These are phyloP conservation scores for Fusarium sp. DNA, from an alignment of 2,329 filamentous ascomycete species.

Conservation along the genomic window DNA sequence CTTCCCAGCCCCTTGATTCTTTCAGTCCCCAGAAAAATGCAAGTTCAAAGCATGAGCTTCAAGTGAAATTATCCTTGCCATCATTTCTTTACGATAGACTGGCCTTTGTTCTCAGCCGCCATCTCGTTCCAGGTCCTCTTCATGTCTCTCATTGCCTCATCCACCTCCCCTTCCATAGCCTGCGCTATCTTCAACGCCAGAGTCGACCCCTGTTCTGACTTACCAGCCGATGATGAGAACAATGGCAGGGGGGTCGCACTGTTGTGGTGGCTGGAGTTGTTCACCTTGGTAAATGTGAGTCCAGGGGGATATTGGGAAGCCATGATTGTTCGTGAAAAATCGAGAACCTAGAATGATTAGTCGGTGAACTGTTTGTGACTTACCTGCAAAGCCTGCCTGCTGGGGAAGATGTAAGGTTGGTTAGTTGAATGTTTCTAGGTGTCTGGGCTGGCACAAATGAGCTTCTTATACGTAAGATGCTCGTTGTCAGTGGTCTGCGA, in stretches of 20 bases:
- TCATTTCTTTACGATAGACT: background rate
- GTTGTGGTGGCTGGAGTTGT: background rate
- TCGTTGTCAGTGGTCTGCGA: background rate
- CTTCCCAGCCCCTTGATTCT: background rate
- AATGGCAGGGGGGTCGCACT: background rate
- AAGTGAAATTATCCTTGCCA: background rate
- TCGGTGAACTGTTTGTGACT: background rate
- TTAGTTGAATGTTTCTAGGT: background rate
- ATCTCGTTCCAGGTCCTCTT: conserved; percentile 11
- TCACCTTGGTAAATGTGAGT: background rate
- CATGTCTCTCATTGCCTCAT: conserved; percentile 4
- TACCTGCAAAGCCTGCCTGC: conserved; percentile 3
- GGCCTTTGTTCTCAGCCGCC: background rate
- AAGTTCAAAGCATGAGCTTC: background rate
- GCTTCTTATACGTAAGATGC: background rate
- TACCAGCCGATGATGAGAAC: background rate
- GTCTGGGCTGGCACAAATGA: background rate
- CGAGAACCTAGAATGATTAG: background rate
- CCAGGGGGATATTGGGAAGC: background rate
- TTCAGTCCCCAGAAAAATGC: background rate
- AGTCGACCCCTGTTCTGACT: background rate
- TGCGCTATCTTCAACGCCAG: background rate
- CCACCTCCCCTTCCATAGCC: conserved; percentile 8
- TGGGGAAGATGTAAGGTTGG: background rate
- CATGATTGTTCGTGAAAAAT: conserved; percentile 2